Percentiles rank a stretch among this genome's conserved stretches.
Evolutionary conservation across 768 basidiomycete species (phyloP).

Genomic region (Saitozyma sp.): DNA sequence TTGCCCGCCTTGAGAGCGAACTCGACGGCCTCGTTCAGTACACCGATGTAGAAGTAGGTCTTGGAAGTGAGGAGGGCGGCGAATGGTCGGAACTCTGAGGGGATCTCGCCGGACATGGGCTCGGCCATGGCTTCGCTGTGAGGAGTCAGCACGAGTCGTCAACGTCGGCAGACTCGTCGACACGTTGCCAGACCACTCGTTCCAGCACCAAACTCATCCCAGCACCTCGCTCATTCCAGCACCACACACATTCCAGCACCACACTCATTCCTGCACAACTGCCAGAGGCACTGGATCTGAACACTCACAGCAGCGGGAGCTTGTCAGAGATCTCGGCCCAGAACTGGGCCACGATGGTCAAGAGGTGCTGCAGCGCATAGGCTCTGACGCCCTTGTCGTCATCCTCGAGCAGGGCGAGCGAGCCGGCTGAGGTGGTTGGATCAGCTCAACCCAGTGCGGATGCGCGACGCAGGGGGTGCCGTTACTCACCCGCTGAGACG

Average conservation of each 20-base stretch:
- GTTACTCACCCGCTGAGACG: constrained; percentile 44
- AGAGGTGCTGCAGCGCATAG: constrained; percentile 83
- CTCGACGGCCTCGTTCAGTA: constrained; percentile 90
- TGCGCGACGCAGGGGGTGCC: too few species aligned
- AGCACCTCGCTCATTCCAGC: too few species aligned
- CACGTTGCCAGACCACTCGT: background rate
- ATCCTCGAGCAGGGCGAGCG: constrained; percentile 87
- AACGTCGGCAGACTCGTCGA: too few species aligned
- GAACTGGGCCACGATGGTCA: constrained; percentile 82
- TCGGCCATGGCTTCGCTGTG: constrained; percentile 87
- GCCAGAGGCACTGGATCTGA: background rate
- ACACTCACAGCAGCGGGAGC: constrained; percentile 77
- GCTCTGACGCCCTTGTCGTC: constrained; percentile 77
- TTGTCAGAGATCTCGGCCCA: constrained; percentile 99
- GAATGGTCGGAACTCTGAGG: constrained; percentile 70
- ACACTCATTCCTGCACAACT: too few species aligned
- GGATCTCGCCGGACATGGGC: constrained; percentile 63
- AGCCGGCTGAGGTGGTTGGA: constrained; percentile 66
- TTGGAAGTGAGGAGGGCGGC: constrained; percentile 95
- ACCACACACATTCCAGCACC: too few species aligned
- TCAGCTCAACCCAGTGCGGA: too few species aligned
- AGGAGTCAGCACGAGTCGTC: background rate
- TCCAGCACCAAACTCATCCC: too few species aligned
- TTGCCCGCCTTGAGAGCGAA: constrained; percentile 88
- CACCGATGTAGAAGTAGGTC: constrained; percentile 94